Conservation (phyloP, 129 eudicot genomes). For the Saussurea involucrata region DNA sequence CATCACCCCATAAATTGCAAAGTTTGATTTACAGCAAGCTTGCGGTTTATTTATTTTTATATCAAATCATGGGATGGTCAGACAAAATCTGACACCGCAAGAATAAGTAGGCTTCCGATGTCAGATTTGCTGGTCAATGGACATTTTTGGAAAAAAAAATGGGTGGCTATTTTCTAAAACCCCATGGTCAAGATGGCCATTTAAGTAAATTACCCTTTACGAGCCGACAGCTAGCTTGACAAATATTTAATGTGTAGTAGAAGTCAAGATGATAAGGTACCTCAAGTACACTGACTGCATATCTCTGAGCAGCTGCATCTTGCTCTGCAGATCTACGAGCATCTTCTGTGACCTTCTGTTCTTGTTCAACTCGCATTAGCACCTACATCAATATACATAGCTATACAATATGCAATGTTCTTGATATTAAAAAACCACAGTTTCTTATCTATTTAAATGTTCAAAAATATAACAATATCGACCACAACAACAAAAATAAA, state of each 20-base stretch:
- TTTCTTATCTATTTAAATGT: neutral
- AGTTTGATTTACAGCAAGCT: too few relatives aligned
- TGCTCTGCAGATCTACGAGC: constrained; percentile 81
- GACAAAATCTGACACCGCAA: too few relatives aligned
- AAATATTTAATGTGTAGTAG: neutral
- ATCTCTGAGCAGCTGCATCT: constrained; percentile 82
- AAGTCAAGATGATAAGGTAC: constrained; percentile 41
- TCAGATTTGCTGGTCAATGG: too few relatives aligned
- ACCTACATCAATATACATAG: constrained; percentile 43
- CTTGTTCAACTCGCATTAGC: constrained; percentile 90
- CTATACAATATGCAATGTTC: constrained; percentile 15
- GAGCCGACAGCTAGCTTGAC: neutral
- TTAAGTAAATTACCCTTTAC: too few relatives aligned
- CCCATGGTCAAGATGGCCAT: too few relatives aligned
- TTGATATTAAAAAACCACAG: constrained; percentile 4
- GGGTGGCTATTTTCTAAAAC: too few relatives aligned
- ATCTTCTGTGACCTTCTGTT: constrained; percentile 80
- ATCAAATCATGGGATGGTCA: too few relatives aligned
- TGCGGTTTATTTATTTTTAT: too few relatives aligned
- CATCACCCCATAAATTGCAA: too few relatives aligned
- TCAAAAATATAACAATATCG: neutral
- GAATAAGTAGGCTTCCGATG: too few relatives aligned
- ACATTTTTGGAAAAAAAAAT: too few relatives aligned
- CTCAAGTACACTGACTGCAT: constrained; percentile 61
- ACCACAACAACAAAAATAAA: neutral